Evolutionary conservation across 169 alveolate genomes (phyloP), one percentile per base, ranked within the genome.

Genomic region (Plasmodium coatneyi): DNA sequence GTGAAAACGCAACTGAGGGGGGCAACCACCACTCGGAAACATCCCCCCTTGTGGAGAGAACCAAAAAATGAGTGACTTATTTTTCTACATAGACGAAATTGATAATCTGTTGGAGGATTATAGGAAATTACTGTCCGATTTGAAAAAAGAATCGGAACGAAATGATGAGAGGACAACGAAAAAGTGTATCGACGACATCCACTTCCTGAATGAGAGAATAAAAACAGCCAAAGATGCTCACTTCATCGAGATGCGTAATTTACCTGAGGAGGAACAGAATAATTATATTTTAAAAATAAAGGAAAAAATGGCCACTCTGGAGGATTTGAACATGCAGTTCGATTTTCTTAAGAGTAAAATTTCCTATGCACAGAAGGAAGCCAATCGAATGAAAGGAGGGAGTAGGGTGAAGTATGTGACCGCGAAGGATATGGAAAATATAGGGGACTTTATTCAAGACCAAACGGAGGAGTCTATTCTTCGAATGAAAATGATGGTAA

Each of bases 151-250:
- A 6, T 6, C 71, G 19, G 71, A 83, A 5, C 19, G 46, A 84
- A 49, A 46, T 36, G 81, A 79, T 30, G 93, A 87, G 4, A 87
- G n/a, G 32, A 19, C 60, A n/a, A 87, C 81, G 34, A 66, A 79
- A 22, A 87, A 87, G 60, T 79, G 71, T 78, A n/a, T 43, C 22
- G 79, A 87, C 39, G 93, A 87, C 25, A 80, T 87, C 25, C 56
- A 80, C 70, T 79, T 80, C 80, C 70, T 87, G 22, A 78, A 32
- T 39, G 93, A 87, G 71, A 76, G 89, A 87, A 80, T 87, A 78
- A 87, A 87, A 87, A 87, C 89, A 60, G 89, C 93, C 19, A 87
- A 87, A 10, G 93, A 87, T 87, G 93, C 93, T 10, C 70, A 87
- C 80, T 87, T 87, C 80, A 87, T 87, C 80, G 93, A 87, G 52